Evolutionary conservation across 345 rosid genomes (phyloP).

Genomic region (Syzygium grande): DNA sequence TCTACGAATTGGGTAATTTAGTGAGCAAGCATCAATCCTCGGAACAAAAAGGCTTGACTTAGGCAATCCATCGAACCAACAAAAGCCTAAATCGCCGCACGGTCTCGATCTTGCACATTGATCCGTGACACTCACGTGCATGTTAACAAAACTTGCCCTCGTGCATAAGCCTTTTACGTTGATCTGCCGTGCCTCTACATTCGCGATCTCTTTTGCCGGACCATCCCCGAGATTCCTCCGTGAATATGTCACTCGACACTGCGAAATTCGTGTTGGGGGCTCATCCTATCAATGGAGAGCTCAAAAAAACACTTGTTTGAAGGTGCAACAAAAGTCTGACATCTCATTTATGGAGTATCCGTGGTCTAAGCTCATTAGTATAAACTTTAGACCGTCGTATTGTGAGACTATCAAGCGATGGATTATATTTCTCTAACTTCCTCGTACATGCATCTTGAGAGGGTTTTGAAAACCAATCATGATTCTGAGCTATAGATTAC

Average conservation of each 20-base stretch:
- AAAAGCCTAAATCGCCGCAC: too few species aligned
- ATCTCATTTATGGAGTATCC: too few species aligned
- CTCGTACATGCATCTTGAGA: background rate
- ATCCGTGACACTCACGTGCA: too few species aligned
- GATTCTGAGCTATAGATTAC: background rate
- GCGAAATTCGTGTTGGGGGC: background rate
- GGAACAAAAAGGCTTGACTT: too few species aligned
- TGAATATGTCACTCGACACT: background rate
- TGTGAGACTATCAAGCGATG: background rate
- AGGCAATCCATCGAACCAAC: too few species aligned
- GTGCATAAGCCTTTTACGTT: too few species aligned
- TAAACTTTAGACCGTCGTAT: background rate
- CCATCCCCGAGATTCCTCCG: background rate
- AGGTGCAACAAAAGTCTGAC: background rate
- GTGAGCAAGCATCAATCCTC: too few species aligned
- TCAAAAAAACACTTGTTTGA: background rate
- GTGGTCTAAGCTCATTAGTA: background rate
- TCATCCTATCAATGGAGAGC: background rate
- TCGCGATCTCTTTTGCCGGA: too few species aligned
- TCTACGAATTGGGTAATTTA: too few species aligned
- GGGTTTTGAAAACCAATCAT: background rate
- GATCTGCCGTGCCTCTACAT: too few species aligned
- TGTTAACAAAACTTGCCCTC: too few species aligned
- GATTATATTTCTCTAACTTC: background rate
- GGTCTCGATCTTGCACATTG: too few species aligned